Percentiles rank a stretch among this genome's conserved stretches.
Evolutionary conservation across 2,329 filamentous ascomycete genomes (phyloP).

Genomic region (Colletotrichum brevisporum): DNA sequence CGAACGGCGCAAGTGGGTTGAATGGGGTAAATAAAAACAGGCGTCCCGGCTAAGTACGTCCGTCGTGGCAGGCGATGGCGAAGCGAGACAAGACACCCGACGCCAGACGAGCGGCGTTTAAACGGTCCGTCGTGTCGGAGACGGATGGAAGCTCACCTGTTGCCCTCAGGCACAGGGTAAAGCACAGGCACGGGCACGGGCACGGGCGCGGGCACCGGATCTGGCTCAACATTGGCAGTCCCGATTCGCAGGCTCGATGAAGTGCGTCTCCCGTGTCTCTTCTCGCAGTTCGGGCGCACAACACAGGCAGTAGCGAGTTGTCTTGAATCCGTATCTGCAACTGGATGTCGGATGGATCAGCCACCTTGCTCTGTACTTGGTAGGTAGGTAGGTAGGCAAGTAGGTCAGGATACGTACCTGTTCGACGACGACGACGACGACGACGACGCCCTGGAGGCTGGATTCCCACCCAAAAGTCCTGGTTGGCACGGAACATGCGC

Average conservation of each 20-base stretch:
- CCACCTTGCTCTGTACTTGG: too few relatives aligned
- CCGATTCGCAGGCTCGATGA: neutral
- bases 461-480: too few relatives aligned
- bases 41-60: slow-evolving; percentile 11
- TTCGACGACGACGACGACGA: too few relatives aligned
- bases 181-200: neutral
- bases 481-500: neutral
- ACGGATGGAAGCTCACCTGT: slow-evolving; percentile 9
- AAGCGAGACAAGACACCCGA: slow-evolving; percentile 9
- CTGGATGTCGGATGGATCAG: too few relatives aligned
- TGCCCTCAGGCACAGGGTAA: neutral
- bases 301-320: neutral
- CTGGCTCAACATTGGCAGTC: neutral
- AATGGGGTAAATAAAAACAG: slow-evolving; percentile 13
- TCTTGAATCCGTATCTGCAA: too few relatives aligned
- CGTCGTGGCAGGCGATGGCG: slow-evolving; percentile 12
- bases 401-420: neutral
- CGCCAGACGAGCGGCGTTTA: neutral
- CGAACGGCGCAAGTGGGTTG: neutral
- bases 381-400: too few relatives aligned
- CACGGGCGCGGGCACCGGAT: neutral
- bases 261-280: neutral
- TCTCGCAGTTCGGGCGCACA: slow-evolving; percentile 8
- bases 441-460: too few relatives aligned
- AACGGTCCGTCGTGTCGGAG: slow-evolving; percentile 28